Base-by-base conservation (phyloP, 2,329 filamentous ascomycete genomes). In the Zymoseptoria passerinii region DNA sequence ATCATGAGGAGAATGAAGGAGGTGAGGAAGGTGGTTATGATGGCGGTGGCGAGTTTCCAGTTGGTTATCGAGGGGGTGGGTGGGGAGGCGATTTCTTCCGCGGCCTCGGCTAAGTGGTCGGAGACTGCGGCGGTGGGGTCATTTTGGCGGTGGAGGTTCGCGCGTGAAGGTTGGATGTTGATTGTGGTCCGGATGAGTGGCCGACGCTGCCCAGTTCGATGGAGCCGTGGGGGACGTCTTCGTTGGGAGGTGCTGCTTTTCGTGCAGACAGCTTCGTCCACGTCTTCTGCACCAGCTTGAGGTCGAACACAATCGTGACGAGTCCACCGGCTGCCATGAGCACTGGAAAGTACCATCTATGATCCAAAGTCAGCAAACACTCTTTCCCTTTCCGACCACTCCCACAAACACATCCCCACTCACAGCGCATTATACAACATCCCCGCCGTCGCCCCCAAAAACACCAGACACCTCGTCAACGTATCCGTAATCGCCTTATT, bases 271-370 rank as follows among this genome's bases (percentile, higher is more conserved):
- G 18, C 10, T 10, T 20, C 19, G 8, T 50, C 49, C 49, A 50
- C 8, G 9, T 4, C 53, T 48, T 54, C 3, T 28, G 28, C 5
- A n/a, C 18, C 3, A 54, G 28, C 35, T 48, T 54, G n/a, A 53
- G 56, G 70, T 89, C 86, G 75, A 82, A 84, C 0, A 81, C 55
- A 0, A 83, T 70, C 0, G 83, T 81, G 0, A 72, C 70, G 1
- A 78, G 9, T 0, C 86, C 87, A 0, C 79, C 81, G 1, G 76
- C 62, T 0, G 80, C 64, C 72, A 90, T 85, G 4, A 90, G 68
- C 0, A 83, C 66, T 0, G 88, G 88, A 51, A 89, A 90, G 63
- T 88, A 91, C 88, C 88, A 91, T 44, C 35, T 44, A n/a, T 13
- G 13, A 44, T 7, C 5, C n/a, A n/a, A n/a, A n/a, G 13, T 44